Evolutionary conservation across 2,329 filamentous ascomycete genomes (phyloP).

Genomic region (Pyrenophora tritici-repentis): DNA sequence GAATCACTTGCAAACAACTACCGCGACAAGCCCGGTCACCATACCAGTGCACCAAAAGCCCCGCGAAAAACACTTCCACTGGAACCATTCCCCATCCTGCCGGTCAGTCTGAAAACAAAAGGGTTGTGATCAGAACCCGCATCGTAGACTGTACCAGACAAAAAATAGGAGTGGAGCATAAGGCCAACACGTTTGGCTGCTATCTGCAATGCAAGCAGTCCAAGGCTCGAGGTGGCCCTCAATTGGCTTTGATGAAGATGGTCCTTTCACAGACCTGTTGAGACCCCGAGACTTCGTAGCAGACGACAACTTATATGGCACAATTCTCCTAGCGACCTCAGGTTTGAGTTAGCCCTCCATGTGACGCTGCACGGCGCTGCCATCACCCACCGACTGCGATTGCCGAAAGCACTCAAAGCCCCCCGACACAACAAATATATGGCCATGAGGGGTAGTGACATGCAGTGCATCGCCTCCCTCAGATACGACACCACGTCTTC

Average conservation of each 20-base stretch:
- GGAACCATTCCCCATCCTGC: slow-evolving; percentile 10
- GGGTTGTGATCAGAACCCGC: not conserved
- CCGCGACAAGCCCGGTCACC: not conserved
- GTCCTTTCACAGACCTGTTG: not conserved
- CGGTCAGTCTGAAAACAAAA: not conserved
- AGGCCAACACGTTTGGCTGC: not conserved
- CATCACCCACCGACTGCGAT: slow-evolving; percentile 10
- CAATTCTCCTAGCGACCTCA: not conserved
- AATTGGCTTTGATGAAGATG: not conserved
- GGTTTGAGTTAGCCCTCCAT: slow-evolving; percentile 1
- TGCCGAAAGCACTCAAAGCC: slow-evolving; percentile 23
- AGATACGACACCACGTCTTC: slow-evolving; percentile 3
- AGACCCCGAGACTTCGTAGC: not conserved
- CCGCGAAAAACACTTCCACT: slow-evolving; percentile 10
- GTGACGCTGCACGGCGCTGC: slow-evolving; percentile 5
- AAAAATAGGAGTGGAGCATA: not conserved
- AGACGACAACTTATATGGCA: slow-evolving; percentile 1
- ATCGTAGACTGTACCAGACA: not conserved
- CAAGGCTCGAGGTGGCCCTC: not conserved
- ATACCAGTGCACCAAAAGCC: slow-evolving; percentile 13
- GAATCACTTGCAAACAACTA: slow-evolving; percentile 5
- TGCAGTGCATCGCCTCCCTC: not conserved
- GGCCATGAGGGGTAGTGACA: slow-evolving; percentile 16
- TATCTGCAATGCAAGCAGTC: not conserved
- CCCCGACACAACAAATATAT: not conserved